A percentile compares a stretch with the other conserved stretches of the same genome.
phyloP scores from a whole-genome alignment of 345 rosid species.

The Syzygium jambos region DNA sequence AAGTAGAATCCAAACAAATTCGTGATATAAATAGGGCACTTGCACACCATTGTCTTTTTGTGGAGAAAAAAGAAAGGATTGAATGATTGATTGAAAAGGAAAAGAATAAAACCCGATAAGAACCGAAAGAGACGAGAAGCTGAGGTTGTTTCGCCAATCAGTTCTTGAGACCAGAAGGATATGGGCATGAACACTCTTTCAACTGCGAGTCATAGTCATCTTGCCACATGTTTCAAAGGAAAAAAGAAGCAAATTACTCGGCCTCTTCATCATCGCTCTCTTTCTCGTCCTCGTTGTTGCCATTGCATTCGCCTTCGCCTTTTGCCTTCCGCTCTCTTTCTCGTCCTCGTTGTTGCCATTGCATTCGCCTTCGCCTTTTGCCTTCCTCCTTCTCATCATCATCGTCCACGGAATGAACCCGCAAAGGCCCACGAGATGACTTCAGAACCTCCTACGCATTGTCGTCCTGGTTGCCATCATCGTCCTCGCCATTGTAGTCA shows the following conservation, averaged over 20 bases:
- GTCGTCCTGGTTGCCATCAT: slow-evolving; percentile 11
- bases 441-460: slow-evolving; percentile 10
- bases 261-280: background rate
- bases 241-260: background rate
- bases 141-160: accelerated
- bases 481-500: background rate
- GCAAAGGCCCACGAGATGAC: background rate
- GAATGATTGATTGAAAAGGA: background rate
- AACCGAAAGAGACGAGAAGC: background rate
- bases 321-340: background rate
- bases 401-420: background rate
- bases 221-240: background rate
- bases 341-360: background rate
- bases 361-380: background rate
- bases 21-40: too few relatives aligned
- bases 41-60: too few relatives aligned
- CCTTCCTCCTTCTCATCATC: background rate
- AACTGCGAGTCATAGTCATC: background rate
- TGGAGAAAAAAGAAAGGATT: too few relatives aligned
- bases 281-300: background rate
- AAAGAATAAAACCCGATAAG: background rate
- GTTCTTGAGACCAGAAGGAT: background rate
- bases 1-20: background rate
- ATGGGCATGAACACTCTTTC: background rate
- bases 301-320: background rate